Evolutionary conservation across 345 rosid species (phyloP).

Genomic region (Syzygium grande): DNA sequence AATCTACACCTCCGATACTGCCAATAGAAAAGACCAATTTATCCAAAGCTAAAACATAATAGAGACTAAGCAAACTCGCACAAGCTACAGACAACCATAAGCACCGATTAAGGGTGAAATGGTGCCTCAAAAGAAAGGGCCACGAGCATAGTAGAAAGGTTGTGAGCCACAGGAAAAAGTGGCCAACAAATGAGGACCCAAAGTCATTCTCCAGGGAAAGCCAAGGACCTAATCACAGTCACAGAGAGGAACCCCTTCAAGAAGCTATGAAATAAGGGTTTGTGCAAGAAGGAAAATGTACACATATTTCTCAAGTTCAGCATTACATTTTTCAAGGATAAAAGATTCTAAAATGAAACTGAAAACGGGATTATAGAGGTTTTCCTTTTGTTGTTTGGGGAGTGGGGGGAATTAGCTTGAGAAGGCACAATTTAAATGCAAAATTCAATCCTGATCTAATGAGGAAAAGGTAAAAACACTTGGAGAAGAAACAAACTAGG

Average conservation of each 20-base stretch:
- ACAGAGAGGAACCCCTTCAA: background rate
- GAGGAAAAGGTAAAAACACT: background rate
- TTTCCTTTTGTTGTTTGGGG: background rate
- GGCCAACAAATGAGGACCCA: background rate
- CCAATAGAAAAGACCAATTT: background rate
- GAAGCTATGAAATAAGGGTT: background rate
- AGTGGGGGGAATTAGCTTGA: background rate
- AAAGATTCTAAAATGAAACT: background rate
- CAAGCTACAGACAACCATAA: background rate
- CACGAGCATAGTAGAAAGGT: background rate
- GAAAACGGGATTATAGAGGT: background rate
- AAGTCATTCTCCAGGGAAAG: background rate
- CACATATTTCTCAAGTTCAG: background rate
- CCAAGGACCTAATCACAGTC: background rate
- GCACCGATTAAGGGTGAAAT: background rate
- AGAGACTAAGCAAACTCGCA: background rate
- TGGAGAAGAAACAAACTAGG: background rate
- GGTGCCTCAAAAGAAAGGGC: background rate
- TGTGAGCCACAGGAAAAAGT: background rate
- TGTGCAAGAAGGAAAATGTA: background rate
- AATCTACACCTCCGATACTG: slow-evolving; percentile 98
- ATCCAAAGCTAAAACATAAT: background rate
- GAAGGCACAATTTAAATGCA: background rate
- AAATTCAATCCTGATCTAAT: background rate
- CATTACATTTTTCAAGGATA: background rate